Evolutionary conservation across 1,139 yeast genomes (phyloP).

Genomic region (Tardiomyces blankii): DNA sequence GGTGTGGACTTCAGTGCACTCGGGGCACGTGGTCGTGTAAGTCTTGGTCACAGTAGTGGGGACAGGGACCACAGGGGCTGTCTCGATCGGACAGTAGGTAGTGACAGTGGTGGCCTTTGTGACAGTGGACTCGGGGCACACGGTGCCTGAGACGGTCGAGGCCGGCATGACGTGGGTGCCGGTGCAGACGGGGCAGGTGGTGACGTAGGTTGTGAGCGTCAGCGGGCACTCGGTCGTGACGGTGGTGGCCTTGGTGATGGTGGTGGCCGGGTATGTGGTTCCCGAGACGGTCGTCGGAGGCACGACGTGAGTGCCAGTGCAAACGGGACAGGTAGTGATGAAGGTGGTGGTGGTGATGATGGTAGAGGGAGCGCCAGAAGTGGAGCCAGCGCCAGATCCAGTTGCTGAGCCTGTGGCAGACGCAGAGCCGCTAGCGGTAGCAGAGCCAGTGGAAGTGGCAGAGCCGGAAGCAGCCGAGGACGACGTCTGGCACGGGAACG

Average conservation of each 20-base stretch:
- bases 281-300: not conserved
- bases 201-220: not conserved
- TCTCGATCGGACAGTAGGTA: not conserved
- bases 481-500: no score
- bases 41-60: not conserved
- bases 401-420: no score
- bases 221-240: not conserved
- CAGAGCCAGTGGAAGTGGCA: no score
- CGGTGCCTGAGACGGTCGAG: not conserved
- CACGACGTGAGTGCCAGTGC: not conserved
- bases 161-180: not conserved
- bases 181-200: not conserved
- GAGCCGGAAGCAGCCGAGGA: no score
- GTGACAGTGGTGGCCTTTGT: not conserved
- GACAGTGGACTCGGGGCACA: not conserved
- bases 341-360: not conserved
- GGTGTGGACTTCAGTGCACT: not conserved
- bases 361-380: conserved; percentile 17
- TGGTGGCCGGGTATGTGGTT: not conserved
- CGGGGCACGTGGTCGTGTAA: not conserved
- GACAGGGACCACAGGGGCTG: not conserved
- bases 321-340: not conserved
- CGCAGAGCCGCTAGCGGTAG: no score
- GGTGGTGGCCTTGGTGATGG: not conserved
- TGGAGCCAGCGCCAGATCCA: conserved; percentile 7